Base-by-base conservation (phyloP, 2,329 filamentous ascomycete genomes). In the Aspergillus arachidicola region DNA sequence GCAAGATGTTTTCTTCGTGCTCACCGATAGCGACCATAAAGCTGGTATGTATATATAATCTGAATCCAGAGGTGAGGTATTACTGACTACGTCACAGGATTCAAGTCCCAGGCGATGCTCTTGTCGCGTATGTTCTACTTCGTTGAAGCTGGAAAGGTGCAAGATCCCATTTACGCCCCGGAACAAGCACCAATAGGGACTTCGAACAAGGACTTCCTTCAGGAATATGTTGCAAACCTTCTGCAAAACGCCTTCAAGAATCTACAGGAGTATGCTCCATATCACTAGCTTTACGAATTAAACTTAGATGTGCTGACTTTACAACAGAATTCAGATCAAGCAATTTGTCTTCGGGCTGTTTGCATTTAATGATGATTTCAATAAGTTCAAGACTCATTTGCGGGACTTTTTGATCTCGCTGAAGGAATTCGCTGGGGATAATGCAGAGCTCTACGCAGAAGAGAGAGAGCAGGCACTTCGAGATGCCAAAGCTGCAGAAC, bases 21-120 rank as follows among this genome's bases (percentile, higher is more conserved):
- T 99, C 58, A 98, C 95, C 0, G 95, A 99, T 75, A 94, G 91
- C 64, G 95, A 99, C 72, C 95, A 99, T 85, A 99, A 99, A 84
- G 95, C 95, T 65, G 95, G 81, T 82, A 72, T 60, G 79, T 75
- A 32, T 51, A 34, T 54, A 45, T 21, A 14, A 12, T 14, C 46
- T 10, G 14, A 26, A 6, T 16, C 21, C 9, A 23, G n/a, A 45
- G 10, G 19, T 28, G 11, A 16, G 28, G 30, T 38, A 11, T 50
- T 63, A 43, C 58, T 64, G 23, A 63, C 59, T 41, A 43, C 19
- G 45, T 60, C 59, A 53, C 61, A 84, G 82, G 95, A 0, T 99
- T 99, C 85, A 99, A 99, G 85, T 95, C 94, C 10, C 95, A 99
- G 81, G 94, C 94, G 4, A 91, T 95, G 87, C 84, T 99, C 56